Evolutionary conservation across 345 rosid genomes (phyloP).

Genomic region (Reutealis trisperma): DNA sequence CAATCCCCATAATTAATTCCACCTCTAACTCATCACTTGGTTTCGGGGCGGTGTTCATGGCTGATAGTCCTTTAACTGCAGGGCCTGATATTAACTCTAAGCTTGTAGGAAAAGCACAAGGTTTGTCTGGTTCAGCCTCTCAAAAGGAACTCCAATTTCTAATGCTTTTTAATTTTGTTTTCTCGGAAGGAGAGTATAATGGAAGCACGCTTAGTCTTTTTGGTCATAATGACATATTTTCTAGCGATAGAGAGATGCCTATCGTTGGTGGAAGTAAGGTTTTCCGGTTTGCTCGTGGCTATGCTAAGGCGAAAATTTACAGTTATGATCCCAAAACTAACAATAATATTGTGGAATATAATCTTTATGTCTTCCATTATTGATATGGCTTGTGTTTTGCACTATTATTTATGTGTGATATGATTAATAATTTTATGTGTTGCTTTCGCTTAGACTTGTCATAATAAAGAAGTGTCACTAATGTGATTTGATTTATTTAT

Average conservation of each 20-base stretch:
- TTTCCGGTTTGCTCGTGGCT: conserved; percentile 34
- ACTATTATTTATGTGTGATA: too few species aligned
- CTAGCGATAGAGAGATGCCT: conserved; percentile 29
- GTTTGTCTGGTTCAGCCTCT: conserved; percentile 21
- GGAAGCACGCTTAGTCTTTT: conserved; percentile 32
- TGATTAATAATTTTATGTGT: too few species aligned
- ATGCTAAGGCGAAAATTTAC: conserved; percentile 22
- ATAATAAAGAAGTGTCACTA: too few species aligned
- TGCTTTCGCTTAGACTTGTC: too few species aligned
- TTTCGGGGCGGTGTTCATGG: conserved; percentile 9
- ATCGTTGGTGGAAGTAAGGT: conserved; percentile 30
- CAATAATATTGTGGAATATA: conserved; percentile 19
- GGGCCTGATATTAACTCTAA: conserved; percentile 24
- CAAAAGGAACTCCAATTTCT: conserved; percentile 8
- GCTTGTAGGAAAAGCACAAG: conserved; percentile 36
- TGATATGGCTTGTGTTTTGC: neutral
- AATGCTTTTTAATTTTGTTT: conserved; percentile 25
- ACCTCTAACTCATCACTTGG: neutral
- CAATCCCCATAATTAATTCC: conserved; percentile 31
- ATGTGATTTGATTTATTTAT: too few species aligned
- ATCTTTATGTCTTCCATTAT: conserved; percentile 28
- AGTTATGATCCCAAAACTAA: neutral
- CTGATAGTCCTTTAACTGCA: conserved; percentile 23
- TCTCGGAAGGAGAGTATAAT: conserved; percentile 27
- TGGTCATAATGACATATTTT: conserved; percentile 19